A percentile compares a stretch with the other conserved stretches of the same genome.
These are phyloP conservation scores for Liriodendron chinense DNA, from an alignment of 164 flowering plant species.

Conservation along the genomic window DNA sequence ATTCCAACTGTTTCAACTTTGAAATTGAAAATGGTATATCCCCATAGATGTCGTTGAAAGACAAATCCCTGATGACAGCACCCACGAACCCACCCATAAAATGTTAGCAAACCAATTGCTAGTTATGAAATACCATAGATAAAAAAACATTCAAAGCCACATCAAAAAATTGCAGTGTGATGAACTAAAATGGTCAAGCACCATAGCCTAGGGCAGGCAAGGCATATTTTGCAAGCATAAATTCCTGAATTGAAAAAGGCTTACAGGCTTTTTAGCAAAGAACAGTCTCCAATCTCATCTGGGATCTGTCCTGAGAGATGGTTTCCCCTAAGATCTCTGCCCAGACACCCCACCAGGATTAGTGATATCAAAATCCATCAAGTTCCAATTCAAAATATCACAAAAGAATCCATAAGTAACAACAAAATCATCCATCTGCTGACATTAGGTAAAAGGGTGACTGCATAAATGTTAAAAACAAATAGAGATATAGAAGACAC, in stretches of 20 bases:
- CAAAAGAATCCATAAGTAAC: neutral
- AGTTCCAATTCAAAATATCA: neutral
- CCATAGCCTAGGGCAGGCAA: neutral
- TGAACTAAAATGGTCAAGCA: neutral
- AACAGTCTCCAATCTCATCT: slow-evolving; percentile 81
- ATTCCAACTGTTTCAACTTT: slow-evolving; percentile 73
- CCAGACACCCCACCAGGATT: slow-evolving; percentile 2
- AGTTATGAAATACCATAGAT: neutral
- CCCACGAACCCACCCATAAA: neutral
- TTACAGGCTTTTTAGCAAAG: slow-evolving; percentile 60
- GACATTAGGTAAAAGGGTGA: neutral
- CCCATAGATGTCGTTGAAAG: slow-evolving; percentile 63
- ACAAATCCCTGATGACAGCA: slow-evolving; percentile 55
- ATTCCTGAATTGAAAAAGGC: slow-evolving; percentile 12
- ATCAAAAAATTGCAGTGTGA: neutral
- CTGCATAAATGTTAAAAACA: neutral
- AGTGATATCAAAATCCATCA: neutral
- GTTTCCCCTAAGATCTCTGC: slow-evolving; percentile 68
- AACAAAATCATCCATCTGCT: neutral
- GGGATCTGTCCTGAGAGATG: slow-evolving; percentile 78
- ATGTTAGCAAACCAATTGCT: neutral
- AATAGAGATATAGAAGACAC: neutral
- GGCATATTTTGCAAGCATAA: neutral
- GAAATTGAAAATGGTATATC: slow-evolving; percentile 89
- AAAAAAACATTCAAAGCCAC: neutral